Evolutionary conservation across 1,284 basidiomycete genomes (phyloP).

Genomic region (Inonotus obliquus): DNA sequence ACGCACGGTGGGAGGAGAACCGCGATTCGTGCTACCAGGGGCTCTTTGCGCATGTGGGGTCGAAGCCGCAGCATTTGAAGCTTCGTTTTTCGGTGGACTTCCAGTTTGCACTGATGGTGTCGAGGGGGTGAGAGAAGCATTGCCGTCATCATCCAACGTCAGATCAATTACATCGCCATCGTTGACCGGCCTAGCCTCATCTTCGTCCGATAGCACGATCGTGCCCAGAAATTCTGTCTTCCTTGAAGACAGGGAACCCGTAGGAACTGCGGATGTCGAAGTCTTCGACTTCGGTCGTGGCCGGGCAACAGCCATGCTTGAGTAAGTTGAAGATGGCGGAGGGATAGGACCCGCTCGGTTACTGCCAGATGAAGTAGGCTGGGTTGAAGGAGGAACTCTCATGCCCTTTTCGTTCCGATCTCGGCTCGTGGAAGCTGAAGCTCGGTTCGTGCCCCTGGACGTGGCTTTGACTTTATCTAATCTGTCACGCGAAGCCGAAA

Average conservation of each 20-base stretch:
- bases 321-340: neutral
- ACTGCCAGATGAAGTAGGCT: neutral
- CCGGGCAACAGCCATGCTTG: neutral
- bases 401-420: no score
- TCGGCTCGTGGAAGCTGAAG: no score
- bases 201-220: neutral
- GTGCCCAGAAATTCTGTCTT: neutral
- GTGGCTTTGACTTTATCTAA: neutral
- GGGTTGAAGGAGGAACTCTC: neutral
- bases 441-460: no score
- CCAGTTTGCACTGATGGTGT: neutral
- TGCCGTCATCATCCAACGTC: neutral
- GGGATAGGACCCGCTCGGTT: neutral
- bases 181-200: neutral
- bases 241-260: neutral
- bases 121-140: neutral
- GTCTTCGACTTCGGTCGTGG: neutral
- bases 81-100: neutral
- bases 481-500: neutral
- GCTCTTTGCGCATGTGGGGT: neutral
- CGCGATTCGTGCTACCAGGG: neutral
- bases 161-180: neutral
- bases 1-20: slow-evolving; percentile 2
- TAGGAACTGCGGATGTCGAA: neutral
- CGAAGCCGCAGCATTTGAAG: neutral